These are phyloP conservation scores for Linnemannia hyalina DNA, from an alignment of 192 early-diverging fungal genomes.

Conservation along the genomic window DNA sequence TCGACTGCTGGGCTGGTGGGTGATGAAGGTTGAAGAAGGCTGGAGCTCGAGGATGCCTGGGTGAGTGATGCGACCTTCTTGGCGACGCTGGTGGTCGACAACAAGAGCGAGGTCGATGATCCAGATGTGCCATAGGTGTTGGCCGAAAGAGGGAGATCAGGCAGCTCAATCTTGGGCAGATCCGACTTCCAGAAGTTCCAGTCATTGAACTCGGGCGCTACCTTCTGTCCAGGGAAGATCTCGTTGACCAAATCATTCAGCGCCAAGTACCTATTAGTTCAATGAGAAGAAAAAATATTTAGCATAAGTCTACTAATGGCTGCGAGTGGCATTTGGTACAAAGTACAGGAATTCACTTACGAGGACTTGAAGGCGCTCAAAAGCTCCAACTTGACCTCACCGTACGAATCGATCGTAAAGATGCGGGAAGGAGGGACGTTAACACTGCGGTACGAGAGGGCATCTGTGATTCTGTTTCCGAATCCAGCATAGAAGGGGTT, in stretches of 20 bases:
- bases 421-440: conserved; percentile 94
- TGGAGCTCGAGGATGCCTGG: conserved; percentile 25
- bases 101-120: conserved; percentile 36
- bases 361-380: conserved; percentile 87
- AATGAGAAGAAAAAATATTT: neutral
- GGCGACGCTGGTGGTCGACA: conserved; percentile 35
- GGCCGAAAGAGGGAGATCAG: conserved; percentile 42
- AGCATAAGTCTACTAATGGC: neutral
- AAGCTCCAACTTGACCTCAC: conserved; percentile 93
- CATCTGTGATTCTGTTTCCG: conserved; percentile 97
- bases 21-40: conserved; percentile 29
- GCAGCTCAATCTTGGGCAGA: conserved; percentile 65
- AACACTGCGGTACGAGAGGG: conserved; percentile 94
- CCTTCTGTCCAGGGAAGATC: conserved; percentile 84
- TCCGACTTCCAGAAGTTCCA: conserved; percentile 85
- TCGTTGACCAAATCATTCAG: conserved; percentile 95
- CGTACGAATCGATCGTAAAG: conserved; percentile 94
- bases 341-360: conserved; percentile 54
- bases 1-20: conserved; percentile 39
- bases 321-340: neutral
- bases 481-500: conserved; percentile 97
- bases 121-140: conserved; percentile 35
- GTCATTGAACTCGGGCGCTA: conserved; percentile 83
- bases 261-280: conserved; percentile 69
- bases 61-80: conserved; percentile 47